phyloP scores from a whole-genome alignment of 176 grass and related monocot species.

The Eragrostis curvula region DNA sequence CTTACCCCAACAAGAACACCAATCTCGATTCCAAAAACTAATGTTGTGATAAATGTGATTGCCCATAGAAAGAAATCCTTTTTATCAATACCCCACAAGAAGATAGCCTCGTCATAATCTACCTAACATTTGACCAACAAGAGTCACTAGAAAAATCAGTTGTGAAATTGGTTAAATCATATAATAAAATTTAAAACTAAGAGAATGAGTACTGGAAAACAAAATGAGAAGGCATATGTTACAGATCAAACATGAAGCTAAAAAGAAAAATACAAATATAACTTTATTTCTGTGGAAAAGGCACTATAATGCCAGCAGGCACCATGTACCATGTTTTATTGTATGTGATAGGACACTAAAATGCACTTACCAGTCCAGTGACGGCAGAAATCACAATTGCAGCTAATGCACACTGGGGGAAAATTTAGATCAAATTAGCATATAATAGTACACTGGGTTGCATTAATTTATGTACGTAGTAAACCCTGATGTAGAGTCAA shows the following conservation, averaged over 20 bases:
- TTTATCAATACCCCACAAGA: constrained; percentile 92
- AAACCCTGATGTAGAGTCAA: constrained; percentile 19
- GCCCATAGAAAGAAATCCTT: constrained; percentile 97
- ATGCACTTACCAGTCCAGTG: constrained; percentile 82
- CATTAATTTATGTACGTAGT: constrained; percentile 9
- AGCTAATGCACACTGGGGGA: constrained; percentile 78
- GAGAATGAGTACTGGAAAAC: constrained; percentile 20
- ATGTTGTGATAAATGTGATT: constrained; percentile 76
- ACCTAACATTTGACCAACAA: constrained; percentile 57
- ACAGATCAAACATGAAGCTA: not conserved
- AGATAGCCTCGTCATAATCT: constrained; percentile 89
- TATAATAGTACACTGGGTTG: not conserved
- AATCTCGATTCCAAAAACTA: constrained; percentile 94
- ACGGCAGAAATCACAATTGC: constrained; percentile 98
- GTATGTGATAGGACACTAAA: constrained; percentile 7
- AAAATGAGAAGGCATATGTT: constrained; percentile 6
- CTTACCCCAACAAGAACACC: constrained; percentile 93
- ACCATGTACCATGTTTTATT: constrained; percentile 30
- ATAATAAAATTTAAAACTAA: constrained; percentile 19
- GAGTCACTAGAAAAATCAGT: constrained; percentile 23
- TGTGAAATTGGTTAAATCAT: constrained; percentile 15
- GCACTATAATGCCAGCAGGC: constrained; percentile 2
- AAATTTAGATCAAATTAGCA: constrained; percentile 28
- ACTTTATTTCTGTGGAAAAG: constrained; percentile 18
- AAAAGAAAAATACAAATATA: not conserved